Conservation (phyloP, 352 stramenopile species). For the Globisporangium takayamanum region DNA sequence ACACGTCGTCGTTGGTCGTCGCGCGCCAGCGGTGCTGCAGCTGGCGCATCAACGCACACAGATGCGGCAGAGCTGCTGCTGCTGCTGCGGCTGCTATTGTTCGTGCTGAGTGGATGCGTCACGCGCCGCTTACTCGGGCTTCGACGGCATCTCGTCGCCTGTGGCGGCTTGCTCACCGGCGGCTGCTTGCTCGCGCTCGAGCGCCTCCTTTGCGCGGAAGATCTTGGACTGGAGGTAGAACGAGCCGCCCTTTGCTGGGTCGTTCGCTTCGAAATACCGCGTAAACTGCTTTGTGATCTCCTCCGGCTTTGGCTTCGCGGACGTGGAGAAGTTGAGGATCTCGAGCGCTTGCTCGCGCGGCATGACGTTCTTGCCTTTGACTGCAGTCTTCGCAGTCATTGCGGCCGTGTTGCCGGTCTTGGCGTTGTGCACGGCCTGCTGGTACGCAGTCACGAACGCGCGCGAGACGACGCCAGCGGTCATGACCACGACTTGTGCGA, state of each 20-base stretch:
- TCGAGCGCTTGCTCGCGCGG: constrained; percentile 63
- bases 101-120: neutral
- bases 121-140: constrained; percentile 1
- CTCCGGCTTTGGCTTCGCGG: constrained; percentile 33
- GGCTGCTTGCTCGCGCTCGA: constrained; percentile 34
- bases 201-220: constrained; percentile 85
- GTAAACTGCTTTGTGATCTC: constrained; percentile 84
- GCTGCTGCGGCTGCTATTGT: neutral
- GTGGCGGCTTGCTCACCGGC: constrained; percentile 10
- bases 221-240: constrained; percentile 94
- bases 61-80: neutral
- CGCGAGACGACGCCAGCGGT: constrained; percentile 75
- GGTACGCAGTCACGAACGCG: constrained; percentile 85
- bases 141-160: neutral
- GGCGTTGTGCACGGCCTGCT: constrained; percentile 84
- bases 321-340: constrained; percentile 78
- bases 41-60: neutral
- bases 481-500: constrained; percentile 83
- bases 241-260: constrained; percentile 85
- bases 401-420: constrained; percentile 64
- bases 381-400: constrained; percentile 52
- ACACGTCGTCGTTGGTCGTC: too few relatives aligned
- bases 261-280: constrained; percentile 85
- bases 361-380: constrained; percentile 77
- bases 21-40: neutral